Evolutionary conservation across 139 green algal genomes (phyloP).

Genomic region (Tetradesmus lagerheimii): DNA sequence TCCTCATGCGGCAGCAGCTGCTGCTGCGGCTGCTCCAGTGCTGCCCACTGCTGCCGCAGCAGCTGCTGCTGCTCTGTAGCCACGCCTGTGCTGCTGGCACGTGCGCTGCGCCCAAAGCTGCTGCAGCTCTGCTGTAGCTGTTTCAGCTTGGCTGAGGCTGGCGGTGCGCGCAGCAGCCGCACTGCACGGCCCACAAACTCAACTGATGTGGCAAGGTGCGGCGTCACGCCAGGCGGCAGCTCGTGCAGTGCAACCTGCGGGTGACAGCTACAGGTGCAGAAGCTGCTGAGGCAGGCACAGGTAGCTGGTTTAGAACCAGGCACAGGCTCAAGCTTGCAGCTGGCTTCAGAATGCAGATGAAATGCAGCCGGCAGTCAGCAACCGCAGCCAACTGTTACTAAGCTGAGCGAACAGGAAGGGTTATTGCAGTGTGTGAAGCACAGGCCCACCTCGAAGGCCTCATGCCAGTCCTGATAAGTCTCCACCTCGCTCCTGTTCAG

Average conservation of each 20-base stretch:
- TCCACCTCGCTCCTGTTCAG: constrained; percentile 24
- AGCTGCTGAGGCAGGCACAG: no score
- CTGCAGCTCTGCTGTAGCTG: constrained; percentile 63
- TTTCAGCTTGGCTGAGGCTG: constrained; percentile 47
- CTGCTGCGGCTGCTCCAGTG: neutral
- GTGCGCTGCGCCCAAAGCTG: neutral
- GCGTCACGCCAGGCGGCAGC: constrained; percentile 72
- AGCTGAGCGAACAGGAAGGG: no score
- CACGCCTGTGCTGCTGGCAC: constrained; percentile 21
- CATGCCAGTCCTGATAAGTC: constrained; percentile 72
- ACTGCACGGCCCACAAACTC: constrained; percentile 91
- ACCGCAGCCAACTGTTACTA: no score
- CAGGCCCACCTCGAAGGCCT: constrained; percentile 58
- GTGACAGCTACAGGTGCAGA: neutral
- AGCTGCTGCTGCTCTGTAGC: neutral
- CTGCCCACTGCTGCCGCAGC: neutral
- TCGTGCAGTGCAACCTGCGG: constrained; percentile 59
- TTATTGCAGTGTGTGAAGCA: neutral
- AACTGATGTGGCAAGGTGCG: constrained; percentile 69
- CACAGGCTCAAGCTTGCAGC: no score
- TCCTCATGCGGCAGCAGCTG: constrained; percentile 65
- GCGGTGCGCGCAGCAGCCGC: constrained; percentile 75
- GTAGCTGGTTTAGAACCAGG: no score
- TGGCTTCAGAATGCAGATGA: no score
- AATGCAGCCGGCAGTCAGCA: no score